phyloP scores from a whole-genome alignment of 2,329 filamentous ascomycete species.

The Curvularia hawaiiensis region DNA sequence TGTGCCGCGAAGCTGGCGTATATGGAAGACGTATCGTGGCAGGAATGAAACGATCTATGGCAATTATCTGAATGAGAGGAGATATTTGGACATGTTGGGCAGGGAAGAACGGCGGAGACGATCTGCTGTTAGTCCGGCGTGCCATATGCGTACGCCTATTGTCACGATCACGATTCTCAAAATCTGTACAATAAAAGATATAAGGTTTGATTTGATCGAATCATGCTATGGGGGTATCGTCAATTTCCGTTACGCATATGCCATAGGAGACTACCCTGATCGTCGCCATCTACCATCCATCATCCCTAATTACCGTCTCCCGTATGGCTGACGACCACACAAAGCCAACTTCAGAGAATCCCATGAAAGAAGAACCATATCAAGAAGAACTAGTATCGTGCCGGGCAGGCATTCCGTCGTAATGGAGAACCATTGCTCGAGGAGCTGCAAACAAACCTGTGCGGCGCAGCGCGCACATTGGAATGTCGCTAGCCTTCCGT shows the following conservation, averaged over 20 bases:
- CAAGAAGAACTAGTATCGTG: neutral
- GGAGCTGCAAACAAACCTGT: no score
- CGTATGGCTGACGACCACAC: neutral
- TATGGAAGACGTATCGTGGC: neutral
- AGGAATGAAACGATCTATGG: neutral
- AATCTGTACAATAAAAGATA: constrained; percentile 25
- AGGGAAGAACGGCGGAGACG: neutral
- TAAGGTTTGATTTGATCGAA: constrained; percentile 8
- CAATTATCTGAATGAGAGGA: neutral
- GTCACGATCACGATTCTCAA: constrained; percentile 3
- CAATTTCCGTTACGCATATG: neutral
- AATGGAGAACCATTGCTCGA: no score
- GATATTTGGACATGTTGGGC: neutral
- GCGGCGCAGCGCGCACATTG: no score
- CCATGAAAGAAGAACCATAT: no score
- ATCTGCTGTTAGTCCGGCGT: constrained; percentile 4
- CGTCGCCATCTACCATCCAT: no score
- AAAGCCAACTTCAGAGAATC: neutral
- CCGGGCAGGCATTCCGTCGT: neutral
- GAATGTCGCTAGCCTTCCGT: neutral
- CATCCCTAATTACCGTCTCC: neutral
- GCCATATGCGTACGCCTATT: neutral
- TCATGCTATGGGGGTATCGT: neutral
- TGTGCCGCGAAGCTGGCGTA: neutral
- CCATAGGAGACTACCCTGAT: neutral